Evolutionary conservation across 306 rosid species (phyloP).

Genomic region (Dalbergia cultrata): DNA sequence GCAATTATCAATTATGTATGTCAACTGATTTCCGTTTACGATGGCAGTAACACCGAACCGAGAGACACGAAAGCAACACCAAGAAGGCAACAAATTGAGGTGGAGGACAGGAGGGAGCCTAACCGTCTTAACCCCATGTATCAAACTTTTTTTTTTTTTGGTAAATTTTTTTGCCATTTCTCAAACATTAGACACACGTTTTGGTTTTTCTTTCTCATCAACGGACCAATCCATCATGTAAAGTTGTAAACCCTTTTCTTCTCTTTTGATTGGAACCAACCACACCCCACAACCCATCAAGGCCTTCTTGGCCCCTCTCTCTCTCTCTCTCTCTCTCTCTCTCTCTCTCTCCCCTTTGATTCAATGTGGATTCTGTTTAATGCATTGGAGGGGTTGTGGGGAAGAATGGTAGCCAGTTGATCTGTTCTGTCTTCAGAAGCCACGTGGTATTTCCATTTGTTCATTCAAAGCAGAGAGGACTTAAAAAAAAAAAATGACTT

Average conservation of each 20-base stretch:
- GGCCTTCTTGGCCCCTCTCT: conserved; percentile 11
- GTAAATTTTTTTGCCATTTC: background rate
- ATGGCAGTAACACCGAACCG: too few relatives aligned
- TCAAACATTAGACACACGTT: background rate
- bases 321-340: conserved; percentile 1
- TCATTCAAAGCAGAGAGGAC: background rate
- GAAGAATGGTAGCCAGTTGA: conserved; percentile 29
- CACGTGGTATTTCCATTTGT: background rate
- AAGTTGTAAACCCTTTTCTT: background rate
- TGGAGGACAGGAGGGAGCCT: background rate
- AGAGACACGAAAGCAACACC: background rate
- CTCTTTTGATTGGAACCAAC: conserved; percentile 26
- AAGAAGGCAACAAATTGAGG: background rate
- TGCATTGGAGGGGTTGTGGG: conserved; percentile 17
- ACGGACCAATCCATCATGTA: background rate
- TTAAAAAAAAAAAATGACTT: background rate
- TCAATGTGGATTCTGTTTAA: background rate
- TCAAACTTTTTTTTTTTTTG: too few relatives aligned
- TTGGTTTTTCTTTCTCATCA: background rate
- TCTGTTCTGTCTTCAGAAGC: background rate
- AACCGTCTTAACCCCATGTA: background rate
- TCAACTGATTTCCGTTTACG: too few relatives aligned
- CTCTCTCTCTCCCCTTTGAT: background rate
- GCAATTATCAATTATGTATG: too few relatives aligned
- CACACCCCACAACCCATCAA: conserved; percentile 25